Conservation (phyloP, 2,329 filamentous ascomycete species). For the Verticillium tricorpus region DNA sequence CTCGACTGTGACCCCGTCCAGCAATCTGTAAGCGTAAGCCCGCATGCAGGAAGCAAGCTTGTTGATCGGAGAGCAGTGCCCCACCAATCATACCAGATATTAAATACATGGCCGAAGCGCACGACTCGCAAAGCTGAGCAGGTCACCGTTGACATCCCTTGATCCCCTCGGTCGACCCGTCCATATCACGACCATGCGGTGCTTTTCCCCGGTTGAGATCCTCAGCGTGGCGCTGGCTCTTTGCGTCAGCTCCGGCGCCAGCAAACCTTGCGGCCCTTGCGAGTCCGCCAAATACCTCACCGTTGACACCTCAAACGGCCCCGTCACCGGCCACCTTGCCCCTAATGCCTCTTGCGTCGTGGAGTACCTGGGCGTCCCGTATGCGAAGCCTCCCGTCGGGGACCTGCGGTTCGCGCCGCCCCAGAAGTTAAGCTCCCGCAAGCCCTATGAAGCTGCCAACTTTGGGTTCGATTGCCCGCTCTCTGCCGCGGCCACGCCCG, state of each 20-base stretch:
- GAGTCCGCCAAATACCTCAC: conserved; percentile 14
- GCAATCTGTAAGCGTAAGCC: neutral
- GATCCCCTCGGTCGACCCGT: neutral
- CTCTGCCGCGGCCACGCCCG: conserved; percentile 16
- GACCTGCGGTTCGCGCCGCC: conserved; percentile 19
- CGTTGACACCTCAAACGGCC: conserved; percentile 26
- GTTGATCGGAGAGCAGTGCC: neutral
- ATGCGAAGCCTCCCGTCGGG: conserved; percentile 20
- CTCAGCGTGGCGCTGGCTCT: neutral
- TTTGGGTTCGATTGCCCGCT: conserved; percentile 24
- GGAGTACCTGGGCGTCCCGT: conserved; percentile 32
- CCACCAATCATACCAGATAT: neutral
- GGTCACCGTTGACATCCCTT: neutral
- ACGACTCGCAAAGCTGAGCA: neutral
- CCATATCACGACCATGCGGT: neutral
- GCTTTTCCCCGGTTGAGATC: neutral
- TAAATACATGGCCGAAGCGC: neutral
- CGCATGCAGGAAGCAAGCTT: neutral
- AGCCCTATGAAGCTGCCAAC: conserved; percentile 15
- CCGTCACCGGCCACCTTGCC: conserved; percentile 25
- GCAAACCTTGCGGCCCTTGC: conserved; percentile 4
- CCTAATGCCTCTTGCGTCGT: conserved; percentile 23
- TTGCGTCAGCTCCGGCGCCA: neutral
- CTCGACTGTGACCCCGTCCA: neutral
- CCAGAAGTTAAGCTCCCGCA: conserved; percentile 16